Evolutionary conservation across 208 protist genomes (phyloP), one percentile per base, ranked within the genome.

Genomic region (Trypanosoma avium): DNA sequence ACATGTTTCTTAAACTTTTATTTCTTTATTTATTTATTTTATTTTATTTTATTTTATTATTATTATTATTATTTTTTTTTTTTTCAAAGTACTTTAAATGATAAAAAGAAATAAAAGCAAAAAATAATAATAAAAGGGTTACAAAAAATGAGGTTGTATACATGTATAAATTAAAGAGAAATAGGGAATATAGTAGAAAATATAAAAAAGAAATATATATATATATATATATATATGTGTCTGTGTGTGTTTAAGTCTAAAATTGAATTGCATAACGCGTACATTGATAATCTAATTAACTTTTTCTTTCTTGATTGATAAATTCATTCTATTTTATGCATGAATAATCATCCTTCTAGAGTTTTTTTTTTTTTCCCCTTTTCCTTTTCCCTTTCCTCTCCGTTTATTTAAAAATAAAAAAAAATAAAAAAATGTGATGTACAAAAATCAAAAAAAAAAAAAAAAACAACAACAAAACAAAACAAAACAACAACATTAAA

Each of bases 191-290:
- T 35, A n/a, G 36, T 21, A 43, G 24, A 43, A n/a, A 7, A 50
- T 30, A 58, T n/a, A 58, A 58, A 58, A 43, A 9, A 17, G 30
- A 17, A 53, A 3, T 1, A 58, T 27, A 58, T 58, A 58, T 43
- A 58, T 43, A 43, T 43, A 58, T 43, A 58, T 43, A 58, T 58
- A 43, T 43, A 58, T 50, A 24, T 50, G 24, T 50, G n/a, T 7
- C 24, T 13, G 3, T 26, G 4, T 9, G 15, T 21, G 1, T 21
- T 15, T 26, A 2, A 50, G n/a, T 30, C 46, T 30, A 29, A 50
- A 19, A 13, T 10, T 22, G 46, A 50, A n/a, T 15, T 42, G 17
- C 36, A 9, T 9, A 42, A 15, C 1, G 7, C 2, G n/a, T n/a
- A n/a, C n/a, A n/a, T n/a, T n/a, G n/a, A n/a, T n/a, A n/a, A n/a